A percentile compares a stretch with the other conserved stretches of the same genome.
These are phyloP conservation scores for Oxyria digyna DNA, from an alignment of 148 eudicot species.

Conservation along the genomic window DNA sequence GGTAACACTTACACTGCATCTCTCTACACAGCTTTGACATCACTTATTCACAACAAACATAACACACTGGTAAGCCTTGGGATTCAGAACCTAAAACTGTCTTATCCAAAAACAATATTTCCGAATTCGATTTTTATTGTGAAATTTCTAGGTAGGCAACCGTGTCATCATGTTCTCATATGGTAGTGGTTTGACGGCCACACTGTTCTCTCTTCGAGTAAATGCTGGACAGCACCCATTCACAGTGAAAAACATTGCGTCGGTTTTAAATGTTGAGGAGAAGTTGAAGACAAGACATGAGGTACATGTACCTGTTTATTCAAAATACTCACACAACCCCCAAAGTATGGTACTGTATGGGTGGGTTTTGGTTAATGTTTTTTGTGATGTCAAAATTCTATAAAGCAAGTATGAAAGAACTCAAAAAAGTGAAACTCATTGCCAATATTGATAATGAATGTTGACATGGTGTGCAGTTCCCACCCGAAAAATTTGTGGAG, in stretches of 20 bases:
- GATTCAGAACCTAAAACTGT: background rate
- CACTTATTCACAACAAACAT: slow-evolving; percentile 74
- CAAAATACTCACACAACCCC: background rate
- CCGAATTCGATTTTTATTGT: background rate
- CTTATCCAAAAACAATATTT: background rate
- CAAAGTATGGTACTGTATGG: too few relatives aligned
- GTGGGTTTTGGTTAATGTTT: too few relatives aligned
- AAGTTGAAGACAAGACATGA: slow-evolving; percentile 86
- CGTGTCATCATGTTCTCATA: slow-evolving; percentile 82
- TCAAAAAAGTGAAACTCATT: background rate
- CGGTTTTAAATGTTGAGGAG: slow-evolving; percentile 54
- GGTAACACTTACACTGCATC: slow-evolving; percentile 99
- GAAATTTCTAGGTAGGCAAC: slow-evolving; percentile 48
- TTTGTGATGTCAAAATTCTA: background rate
- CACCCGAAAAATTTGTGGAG: slow-evolving; percentile 77
- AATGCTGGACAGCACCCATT: slow-evolving; percentile 62
- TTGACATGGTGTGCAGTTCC: slow-evolving; percentile 29
- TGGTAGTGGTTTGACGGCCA: slow-evolving; percentile 78
- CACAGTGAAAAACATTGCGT: slow-evolving; percentile 69
- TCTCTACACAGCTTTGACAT: slow-evolving; percentile 81
- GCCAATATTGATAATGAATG: background rate
- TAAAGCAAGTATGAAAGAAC: background rate
- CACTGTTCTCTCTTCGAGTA: slow-evolving; percentile 77
- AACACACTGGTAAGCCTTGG: slow-evolving; percentile 49
- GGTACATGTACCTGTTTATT: slow-evolving; percentile 27